Evolutionary conservation across 768 basidiomycete species (phyloP), one percentile per base, ranked within the genome.

Genomic region (Leccinum subgranulosum): DNA sequence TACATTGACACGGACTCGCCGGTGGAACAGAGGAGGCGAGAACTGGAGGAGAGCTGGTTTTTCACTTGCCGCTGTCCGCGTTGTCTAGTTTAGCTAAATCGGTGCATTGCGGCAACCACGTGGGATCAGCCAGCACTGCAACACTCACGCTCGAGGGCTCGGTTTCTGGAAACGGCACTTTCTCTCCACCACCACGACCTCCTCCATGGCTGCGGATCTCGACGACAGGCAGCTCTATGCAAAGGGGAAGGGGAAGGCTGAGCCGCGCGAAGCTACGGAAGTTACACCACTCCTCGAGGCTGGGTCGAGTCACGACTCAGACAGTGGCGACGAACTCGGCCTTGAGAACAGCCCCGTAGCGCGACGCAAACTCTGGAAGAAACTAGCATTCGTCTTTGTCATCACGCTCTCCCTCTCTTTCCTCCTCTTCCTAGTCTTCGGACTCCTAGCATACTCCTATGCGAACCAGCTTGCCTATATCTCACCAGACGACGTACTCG

Each of bases 361-460:
- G 31, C 66, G 67, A 3, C 71, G 66, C 7, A 64, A 62, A 8
- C 67, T 79, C 27, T 65, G 70, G 63, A 73, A 73, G 53, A 69
- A 61, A 8, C 64, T 81, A 17, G 55, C 71, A 21, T 63, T 72
- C 14, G 79, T 90, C 56, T 90, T 90, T 69, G 65, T 85, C n/a
- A 66, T 74, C 33, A 81, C 87, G 0, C 72, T 90, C 6, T 74
- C 73, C 28, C 33, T 84, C 48, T 84, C 80, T 60, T 64, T 85
- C 43, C 25, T 82, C 19, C 29, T 76, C 4, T 74, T 83, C 39
- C 63, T 80, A 14, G 51, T 78, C 3, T 47, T 84, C 10, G 77
- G 74, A 4, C 63, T 88, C 17, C 73, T 90, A 9, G 85, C 83
- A 6, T 88, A 82, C 76, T 84, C 84, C 3, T 91, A 89, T 63